Conservation (phyloP, 2,329 filamentous ascomycete species). For the Grosmannia penicillata region DNA sequence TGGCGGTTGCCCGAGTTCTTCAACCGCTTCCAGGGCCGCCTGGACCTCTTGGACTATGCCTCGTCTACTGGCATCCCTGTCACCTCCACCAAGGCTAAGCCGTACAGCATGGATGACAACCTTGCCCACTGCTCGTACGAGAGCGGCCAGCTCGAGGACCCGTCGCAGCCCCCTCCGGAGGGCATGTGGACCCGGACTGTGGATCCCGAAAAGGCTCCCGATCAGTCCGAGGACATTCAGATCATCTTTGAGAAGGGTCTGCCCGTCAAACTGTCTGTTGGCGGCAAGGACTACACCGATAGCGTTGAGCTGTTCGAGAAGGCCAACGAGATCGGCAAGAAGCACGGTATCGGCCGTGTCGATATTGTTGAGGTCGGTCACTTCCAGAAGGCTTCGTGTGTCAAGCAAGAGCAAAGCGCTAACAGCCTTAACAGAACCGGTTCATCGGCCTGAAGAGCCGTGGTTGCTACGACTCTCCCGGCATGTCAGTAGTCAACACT, state of each 20-base stretch:
- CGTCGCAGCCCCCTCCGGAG: conserved; percentile 47
- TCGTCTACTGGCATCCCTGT: conserved; percentile 53
- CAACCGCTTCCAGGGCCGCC: conserved; percentile 54
- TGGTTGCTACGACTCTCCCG: conserved; percentile 64
- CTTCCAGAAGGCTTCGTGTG: too few relatives aligned
- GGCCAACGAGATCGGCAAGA: conserved; percentile 56
- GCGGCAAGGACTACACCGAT: conserved; percentile 49
- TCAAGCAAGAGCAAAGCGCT: too few relatives aligned
- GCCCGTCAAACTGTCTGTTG: conserved; percentile 41
- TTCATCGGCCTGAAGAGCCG: conserved; percentile 60
- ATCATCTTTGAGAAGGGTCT: conserved; percentile 60
- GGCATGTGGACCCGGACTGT: conserved; percentile 71
- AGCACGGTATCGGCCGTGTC: conserved; percentile 62
- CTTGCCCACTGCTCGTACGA: conserved; percentile 61
- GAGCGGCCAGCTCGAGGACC: conserved; percentile 46
- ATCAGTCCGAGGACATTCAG: conserved; percentile 56
- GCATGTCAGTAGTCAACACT: conserved; percentile 18
- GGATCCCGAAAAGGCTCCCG: conserved; percentile 54
- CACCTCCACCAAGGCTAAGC: conserved; percentile 57
- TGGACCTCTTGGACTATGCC: conserved; percentile 61
- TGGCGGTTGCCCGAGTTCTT: conserved; percentile 59
- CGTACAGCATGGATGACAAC: conserved; percentile 41
- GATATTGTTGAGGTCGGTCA: conserved; percentile 55
- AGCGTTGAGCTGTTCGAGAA: conserved; percentile 58
- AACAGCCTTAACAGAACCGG: conserved; percentile 35